Conservation (phyloP, 148 eudicot genomes). For the Pharnaceum exiguum region DNA sequence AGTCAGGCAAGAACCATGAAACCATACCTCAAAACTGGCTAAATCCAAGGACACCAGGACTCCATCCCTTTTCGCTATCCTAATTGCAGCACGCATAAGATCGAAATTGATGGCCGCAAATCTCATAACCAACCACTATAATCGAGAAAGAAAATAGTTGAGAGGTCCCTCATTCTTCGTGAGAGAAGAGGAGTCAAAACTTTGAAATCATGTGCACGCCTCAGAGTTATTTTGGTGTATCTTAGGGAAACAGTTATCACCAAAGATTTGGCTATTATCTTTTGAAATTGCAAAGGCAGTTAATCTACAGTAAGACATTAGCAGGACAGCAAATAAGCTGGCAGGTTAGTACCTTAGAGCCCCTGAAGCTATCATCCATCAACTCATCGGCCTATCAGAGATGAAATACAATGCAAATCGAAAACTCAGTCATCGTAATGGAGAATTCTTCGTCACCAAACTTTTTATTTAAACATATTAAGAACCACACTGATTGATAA, state of each 20-base stretch:
- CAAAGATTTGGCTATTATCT: not conserved
- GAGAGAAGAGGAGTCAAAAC: not conserved
- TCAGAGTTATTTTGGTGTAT: not conserved
- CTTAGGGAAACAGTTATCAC: not conserved
- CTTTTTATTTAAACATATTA: no score
- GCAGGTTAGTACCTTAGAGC: slow-evolving; percentile 61
- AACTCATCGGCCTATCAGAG: slow-evolving; percentile 70
- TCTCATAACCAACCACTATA: slow-evolving; percentile 92
- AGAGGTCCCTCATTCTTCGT: not conserved
- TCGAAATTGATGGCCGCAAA: slow-evolving; percentile 71
- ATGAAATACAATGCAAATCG: no score
- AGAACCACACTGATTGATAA: no score
- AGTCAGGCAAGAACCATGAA: not conserved
- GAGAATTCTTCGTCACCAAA: no score
- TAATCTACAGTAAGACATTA: not conserved
- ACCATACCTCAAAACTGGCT: slow-evolving; percentile 92
- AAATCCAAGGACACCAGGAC: slow-evolving; percentile 76
- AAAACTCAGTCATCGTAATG: no score
- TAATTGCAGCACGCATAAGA: slow-evolving; percentile 59
- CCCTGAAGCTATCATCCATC: slow-evolving; percentile 62
- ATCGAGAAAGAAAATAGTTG: slow-evolving; percentile 9
- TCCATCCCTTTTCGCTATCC: slow-evolving; percentile 74
- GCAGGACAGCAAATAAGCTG: not conserved
- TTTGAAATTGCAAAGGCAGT: not conserved
- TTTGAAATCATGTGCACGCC: not conserved